Evolutionary conservation across 2,329 filamentous ascomycete genomes (phyloP).

Genomic region (Colletotrichum sp.): DNA sequence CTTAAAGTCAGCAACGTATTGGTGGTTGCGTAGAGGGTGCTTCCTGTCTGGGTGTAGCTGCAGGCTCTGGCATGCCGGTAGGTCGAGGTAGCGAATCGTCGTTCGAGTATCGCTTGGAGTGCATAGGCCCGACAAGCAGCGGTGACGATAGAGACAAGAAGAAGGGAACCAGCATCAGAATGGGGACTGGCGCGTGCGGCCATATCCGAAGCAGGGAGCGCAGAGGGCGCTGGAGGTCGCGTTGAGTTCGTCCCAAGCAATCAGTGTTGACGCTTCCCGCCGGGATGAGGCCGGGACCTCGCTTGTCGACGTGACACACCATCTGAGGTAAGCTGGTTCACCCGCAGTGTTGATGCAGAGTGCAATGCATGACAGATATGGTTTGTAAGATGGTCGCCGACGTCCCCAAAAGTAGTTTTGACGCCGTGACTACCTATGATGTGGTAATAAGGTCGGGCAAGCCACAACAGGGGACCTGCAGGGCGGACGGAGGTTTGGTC

Average conservation of each 20-base stretch:
- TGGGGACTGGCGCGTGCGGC: neutral
- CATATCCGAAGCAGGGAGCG: neutral
- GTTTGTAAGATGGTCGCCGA: slow-evolving; percentile 6
- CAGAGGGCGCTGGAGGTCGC: neutral
- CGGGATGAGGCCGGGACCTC: neutral
- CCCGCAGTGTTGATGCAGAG: neutral
- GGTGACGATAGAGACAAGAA: slow-evolving; percentile 1
- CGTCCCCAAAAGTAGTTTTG: neutral
- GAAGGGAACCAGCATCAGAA: neutral
- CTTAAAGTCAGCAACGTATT: neutral
- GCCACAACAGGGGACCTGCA: neutral
- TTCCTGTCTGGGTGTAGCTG: neutral
- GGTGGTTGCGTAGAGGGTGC: neutral
- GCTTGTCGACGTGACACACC: neutral
- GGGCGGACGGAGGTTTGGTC: neutral
- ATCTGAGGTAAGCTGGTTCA: slow-evolving; percentile 17
- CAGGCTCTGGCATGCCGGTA: neutral
- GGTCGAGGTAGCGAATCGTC: neutral
- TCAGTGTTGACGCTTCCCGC: neutral
- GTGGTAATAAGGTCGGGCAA: neutral
- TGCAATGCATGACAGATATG: slow-evolving; percentile 2
- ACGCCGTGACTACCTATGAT: neutral
- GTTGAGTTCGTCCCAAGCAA: neutral
- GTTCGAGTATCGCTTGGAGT: neutral
- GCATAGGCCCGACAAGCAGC: neutral